A percentile compares a stretch with the other conserved stretches of the same genome.
These are phyloP conservation scores for Rhytidiadelphus loreus DNA, from an alignment of 225 moss, liverwort and hornwort species.

Conservation along the genomic window DNA sequence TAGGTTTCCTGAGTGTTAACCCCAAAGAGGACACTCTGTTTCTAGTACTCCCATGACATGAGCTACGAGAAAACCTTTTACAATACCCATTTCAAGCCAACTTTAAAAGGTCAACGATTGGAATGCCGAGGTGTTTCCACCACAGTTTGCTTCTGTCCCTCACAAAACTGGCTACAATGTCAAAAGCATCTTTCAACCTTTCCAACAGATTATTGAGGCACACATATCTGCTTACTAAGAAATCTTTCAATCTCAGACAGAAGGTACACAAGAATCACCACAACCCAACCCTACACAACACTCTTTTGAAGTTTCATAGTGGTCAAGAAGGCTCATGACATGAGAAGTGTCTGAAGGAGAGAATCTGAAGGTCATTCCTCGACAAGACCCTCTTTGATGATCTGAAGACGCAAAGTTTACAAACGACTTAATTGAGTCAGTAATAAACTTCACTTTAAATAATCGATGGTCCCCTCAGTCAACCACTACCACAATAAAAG, in stretches of 20 bases:
- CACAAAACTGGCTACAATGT: background rate
- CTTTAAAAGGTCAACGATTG: background rate
- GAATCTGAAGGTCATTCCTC: background rate
- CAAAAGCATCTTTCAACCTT: background rate
- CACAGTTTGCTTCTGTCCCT: background rate
- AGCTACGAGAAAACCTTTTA: background rate
- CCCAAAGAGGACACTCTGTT: background rate
- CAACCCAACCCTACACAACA: background rate
- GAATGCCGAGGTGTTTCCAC: background rate
- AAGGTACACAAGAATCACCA: background rate
- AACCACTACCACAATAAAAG: background rate
- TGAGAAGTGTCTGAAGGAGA: background rate
- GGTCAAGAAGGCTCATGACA: background rate
- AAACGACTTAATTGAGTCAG: background rate
- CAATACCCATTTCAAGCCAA: background rate
- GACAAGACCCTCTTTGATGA: background rate
- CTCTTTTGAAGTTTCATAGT: background rate
- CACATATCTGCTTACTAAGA: background rate
- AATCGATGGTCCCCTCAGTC: background rate
- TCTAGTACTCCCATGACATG: background rate
- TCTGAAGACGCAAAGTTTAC: background rate
- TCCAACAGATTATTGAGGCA: background rate
- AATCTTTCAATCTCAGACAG: background rate
- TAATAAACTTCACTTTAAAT: background rate
- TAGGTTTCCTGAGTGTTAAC: background rate